A percentile compares a stretch with the other conserved stretches of the same genome.
Evolutionary conservation across 2,329 filamentous ascomycete genomes (phyloP).

Genomic region (Ceratocystis huliohia): DNA sequence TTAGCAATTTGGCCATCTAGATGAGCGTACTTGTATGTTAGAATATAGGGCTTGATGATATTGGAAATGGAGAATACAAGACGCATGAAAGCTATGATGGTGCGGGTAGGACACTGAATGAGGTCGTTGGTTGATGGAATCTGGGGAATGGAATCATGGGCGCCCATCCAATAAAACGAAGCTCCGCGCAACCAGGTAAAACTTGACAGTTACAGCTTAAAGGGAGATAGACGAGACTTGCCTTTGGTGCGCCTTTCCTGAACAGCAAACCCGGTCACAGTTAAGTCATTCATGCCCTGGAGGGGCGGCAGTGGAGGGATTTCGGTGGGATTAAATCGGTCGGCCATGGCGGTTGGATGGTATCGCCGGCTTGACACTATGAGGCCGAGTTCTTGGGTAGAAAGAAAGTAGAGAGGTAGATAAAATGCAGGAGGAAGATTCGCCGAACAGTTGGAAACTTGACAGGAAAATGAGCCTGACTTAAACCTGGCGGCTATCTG

Average conservation of each 20-base stretch:
- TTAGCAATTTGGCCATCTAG: constrained; percentile 72
- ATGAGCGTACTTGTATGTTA: not conserved
- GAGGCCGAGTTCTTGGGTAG: not conserved
- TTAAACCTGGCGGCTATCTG: not conserved
- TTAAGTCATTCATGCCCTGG: constrained; percentile 6
- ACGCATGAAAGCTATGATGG: too few species aligned
- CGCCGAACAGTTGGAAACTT: not conserved
- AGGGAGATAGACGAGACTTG: not conserved
- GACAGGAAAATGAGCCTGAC: not conserved
- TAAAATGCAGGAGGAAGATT: not conserved
- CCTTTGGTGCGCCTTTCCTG: constrained; percentile 20
- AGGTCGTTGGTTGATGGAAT: not conserved
- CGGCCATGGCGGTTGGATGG: constrained; percentile 11
- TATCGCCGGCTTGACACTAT: not conserved
- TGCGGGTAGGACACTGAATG: not conserved
- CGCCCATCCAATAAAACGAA: not conserved
- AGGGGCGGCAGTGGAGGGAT: not conserved
- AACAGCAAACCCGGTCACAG: not conserved
- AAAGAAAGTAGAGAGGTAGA: not conserved
- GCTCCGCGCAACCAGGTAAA: not conserved
- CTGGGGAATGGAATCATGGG: not conserved
- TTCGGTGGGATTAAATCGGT: constrained; percentile 2
- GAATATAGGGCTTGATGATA: not conserved
- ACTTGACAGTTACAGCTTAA: not conserved
- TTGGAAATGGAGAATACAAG: not conserved